Evolutionary conservation across 1,284 basidiomycete genomes (phyloP).

Genomic region (Tausonia pullulans): DNA sequence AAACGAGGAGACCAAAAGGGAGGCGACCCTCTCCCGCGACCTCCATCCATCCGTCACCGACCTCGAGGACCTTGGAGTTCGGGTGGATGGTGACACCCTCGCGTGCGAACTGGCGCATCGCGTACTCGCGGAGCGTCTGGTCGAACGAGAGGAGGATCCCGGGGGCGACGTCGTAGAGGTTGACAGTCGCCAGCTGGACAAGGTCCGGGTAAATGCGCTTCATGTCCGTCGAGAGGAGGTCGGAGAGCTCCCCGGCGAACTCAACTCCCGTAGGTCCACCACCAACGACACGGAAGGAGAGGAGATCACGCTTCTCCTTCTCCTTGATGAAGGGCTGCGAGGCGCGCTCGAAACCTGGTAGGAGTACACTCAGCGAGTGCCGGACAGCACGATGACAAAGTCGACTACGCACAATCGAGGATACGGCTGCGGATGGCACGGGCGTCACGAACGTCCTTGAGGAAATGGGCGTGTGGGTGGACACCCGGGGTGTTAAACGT

Average conservation of each 20-base stretch:
- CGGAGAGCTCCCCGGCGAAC: slow-evolving; percentile 74
- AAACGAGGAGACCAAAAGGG: slow-evolving; percentile 68
- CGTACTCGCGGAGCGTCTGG: slow-evolving; percentile 45
- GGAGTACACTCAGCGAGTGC: slow-evolving; percentile 5
- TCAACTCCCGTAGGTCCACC: slow-evolving; percentile 53
- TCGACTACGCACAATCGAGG: slow-evolving; percentile 47
- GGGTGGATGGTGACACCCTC: slow-evolving; percentile 67
- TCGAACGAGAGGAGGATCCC: slow-evolving; percentile 73
- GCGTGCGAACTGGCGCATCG: slow-evolving; percentile 58
- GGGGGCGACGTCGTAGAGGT: slow-evolving; percentile 67
- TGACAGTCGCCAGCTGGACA: slow-evolving; percentile 53
- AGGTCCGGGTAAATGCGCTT: slow-evolving; percentile 35
- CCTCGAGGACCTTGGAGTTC: slow-evolving; percentile 65
- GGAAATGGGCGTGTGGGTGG: slow-evolving; percentile 64
- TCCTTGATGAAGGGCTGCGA: slow-evolving; percentile 58
- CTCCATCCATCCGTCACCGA: slow-evolving; percentile 46
- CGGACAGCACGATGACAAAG: neutral
- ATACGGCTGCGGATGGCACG: slow-evolving; percentile 64
- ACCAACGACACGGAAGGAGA: slow-evolving; percentile 73
- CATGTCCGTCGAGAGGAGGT: slow-evolving; percentile 60
- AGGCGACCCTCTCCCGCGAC: slow-evolving; percentile 40
- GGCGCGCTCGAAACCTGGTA: slow-evolving; percentile 59
- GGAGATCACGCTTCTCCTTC: slow-evolving; percentile 50
- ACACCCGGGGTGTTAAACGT: slow-evolving; percentile 45
- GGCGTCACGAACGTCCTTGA: slow-evolving; percentile 73